A percentile compares a stretch with the other conserved stretches of the same genome.
phyloP scores from a whole-genome alignment of 352 stramenopile species.

The Globisporangium echinulatum region DNA sequence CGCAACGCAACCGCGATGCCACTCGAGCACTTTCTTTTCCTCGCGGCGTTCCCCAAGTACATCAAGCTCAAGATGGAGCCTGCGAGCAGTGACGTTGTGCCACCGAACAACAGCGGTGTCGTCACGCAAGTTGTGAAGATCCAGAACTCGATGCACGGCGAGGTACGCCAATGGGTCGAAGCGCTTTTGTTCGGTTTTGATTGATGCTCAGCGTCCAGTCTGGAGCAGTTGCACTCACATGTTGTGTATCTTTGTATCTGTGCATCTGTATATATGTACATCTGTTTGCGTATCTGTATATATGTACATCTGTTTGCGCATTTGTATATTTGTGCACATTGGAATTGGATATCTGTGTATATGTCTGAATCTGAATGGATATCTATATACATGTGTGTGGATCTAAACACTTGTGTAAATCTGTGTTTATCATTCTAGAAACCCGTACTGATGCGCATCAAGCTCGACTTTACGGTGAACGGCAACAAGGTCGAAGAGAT shows the following conservation, averaged over 20 bases:
- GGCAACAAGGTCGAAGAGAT: slow-evolving; percentile 84
- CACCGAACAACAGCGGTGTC: slow-evolving; percentile 60
- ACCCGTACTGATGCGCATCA: slow-evolving; percentile 82
- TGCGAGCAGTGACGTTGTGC: slow-evolving; percentile 89
- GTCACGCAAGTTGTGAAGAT: slow-evolving; percentile 96
- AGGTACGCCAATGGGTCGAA: slow-evolving; percentile 31
- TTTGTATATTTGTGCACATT: too few relatives aligned
- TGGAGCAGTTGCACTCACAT: too few relatives aligned
- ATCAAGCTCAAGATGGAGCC: slow-evolving; percentile 98
- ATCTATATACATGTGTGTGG: too few relatives aligned
- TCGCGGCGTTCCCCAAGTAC: slow-evolving; percentile 96
- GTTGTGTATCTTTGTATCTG: too few relatives aligned
- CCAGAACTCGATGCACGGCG: slow-evolving; percentile 92
- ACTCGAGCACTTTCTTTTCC: slow-evolving; percentile 91
- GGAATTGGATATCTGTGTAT: too few relatives aligned
- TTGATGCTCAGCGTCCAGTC: too few relatives aligned
- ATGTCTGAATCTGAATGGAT: neutral
- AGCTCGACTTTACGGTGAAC: slow-evolving; percentile 81
- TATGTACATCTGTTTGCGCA: neutral
- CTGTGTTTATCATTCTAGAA: slow-evolving; percentile 40
- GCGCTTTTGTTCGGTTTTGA: too few relatives aligned
- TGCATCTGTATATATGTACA: neutral
- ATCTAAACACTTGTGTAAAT: neutral
- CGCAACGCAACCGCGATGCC: slow-evolving; percentile 85
- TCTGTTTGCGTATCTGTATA: neutral